Evolutionary conservation across 169 alveolate genomes (phyloP).

Genomic region (Plasmodium sp.): DNA sequence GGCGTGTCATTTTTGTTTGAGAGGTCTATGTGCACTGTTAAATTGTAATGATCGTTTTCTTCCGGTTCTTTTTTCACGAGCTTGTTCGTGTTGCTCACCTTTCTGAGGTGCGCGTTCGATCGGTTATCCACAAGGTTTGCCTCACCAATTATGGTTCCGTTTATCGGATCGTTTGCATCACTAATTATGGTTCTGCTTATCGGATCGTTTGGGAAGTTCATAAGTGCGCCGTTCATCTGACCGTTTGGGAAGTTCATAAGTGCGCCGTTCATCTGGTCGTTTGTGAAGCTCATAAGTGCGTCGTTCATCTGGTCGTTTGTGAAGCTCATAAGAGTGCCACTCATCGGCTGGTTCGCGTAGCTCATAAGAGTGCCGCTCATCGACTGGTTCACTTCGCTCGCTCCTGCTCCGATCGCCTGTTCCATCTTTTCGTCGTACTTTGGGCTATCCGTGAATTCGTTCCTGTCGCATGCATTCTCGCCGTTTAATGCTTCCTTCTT

Average conservation of each 20-base stretch:
- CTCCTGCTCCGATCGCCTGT: background rate
- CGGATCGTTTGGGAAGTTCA: background rate
- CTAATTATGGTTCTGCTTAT: background rate
- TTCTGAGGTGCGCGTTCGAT: background rate
- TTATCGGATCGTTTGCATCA: background rate
- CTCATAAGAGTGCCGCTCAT: background rate
- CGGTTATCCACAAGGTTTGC: background rate
- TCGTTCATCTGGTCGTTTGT: too few relatives aligned
- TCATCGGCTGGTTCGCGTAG: too few relatives aligned
- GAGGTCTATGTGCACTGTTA: background rate
- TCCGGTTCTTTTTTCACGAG: background rate
- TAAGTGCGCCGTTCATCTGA: background rate
- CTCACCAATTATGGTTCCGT: background rate
- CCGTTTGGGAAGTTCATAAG: too few relatives aligned
- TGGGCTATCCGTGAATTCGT: background rate
- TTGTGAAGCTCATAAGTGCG: too few relatives aligned
- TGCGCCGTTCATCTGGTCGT: too few relatives aligned
- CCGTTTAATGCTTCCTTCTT: background rate
- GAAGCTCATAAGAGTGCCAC: too few relatives aligned
- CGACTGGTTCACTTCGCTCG: background rate
- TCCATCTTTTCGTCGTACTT: background rate
- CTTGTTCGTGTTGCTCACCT: background rate
- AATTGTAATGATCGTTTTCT: background rate
- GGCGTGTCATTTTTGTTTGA: background rate
- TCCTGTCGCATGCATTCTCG: conserved; percentile 6